Evolutionary conservation across 129 eudicot genomes (phyloP).

Genomic region (Escallonia herrerae): DNA sequence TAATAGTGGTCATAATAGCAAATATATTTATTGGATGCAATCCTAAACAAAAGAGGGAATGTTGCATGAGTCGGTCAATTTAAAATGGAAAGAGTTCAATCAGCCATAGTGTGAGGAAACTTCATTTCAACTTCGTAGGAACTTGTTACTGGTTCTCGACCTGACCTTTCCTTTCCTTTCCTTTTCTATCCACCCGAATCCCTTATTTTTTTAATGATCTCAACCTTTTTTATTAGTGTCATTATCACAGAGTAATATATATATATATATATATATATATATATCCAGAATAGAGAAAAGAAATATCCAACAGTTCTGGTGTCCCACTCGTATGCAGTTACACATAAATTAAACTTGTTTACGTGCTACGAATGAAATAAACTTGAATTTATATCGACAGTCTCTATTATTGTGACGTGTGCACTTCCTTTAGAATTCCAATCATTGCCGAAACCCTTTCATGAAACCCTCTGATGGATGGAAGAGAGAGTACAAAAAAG

Average conservation of each 20-base stretch:
- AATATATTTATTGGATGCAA: not conserved
- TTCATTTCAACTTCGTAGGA: not conserved
- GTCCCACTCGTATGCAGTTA: not conserved
- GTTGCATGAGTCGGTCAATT: slow-evolving; percentile 10
- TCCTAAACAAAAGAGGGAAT: slow-evolving; percentile 5
- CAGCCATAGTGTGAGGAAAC: not conserved
- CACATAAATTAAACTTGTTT: not conserved
- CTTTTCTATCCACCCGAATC: slow-evolving; percentile 4
- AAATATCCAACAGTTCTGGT: not conserved
- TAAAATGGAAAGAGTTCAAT: not conserved
- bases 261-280: no score
- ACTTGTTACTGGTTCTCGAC: not conserved
- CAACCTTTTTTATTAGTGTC: slow-evolving; percentile 1
- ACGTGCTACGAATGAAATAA: not conserved
- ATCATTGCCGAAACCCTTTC: not conserved
- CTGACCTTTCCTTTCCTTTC: not conserved
- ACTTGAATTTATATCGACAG: not conserved
- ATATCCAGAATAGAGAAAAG: no score
- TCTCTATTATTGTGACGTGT: not conserved
- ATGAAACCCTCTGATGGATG: no score
- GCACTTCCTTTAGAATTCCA: not conserved
- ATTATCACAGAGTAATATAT: not conserved
- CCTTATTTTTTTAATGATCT: not conserved
- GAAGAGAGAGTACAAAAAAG: no score
- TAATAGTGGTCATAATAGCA: no score